Evolutionary conservation across 1,284 basidiomycete genomes (phyloP).

Genomic region (Pseudomicrostroma phylloplanum): DNA sequence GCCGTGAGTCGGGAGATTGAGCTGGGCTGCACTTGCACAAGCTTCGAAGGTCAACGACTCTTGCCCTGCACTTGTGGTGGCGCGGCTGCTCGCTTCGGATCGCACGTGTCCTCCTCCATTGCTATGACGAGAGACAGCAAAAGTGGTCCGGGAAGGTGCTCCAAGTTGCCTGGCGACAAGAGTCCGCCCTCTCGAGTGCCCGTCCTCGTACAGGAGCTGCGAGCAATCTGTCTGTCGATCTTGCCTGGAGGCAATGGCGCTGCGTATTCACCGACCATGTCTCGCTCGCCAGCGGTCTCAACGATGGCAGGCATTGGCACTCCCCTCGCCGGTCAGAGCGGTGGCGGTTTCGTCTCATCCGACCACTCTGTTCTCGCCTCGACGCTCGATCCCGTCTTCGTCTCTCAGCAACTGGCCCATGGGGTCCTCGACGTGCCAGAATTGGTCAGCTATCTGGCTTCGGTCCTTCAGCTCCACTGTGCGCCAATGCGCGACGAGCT

Average conservation of each 20-base stretch:
- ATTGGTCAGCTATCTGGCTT: conserved; percentile 72
- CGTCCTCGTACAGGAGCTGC: conserved; percentile 67
- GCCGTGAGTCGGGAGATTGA: conserved; percentile 73
- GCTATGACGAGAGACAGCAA: too few relatives aligned
- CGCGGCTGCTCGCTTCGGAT: not conserved
- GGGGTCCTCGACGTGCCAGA: conserved; percentile 72
- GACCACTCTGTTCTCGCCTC: conserved; percentile 51
- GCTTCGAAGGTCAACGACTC: conserved; percentile 56
- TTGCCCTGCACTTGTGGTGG: conserved; percentile 47
- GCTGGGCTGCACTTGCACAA: conserved; percentile 73
- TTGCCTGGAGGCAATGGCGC: conserved; percentile 53
- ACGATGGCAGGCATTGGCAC: not conserved
- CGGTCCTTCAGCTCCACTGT: conserved; percentile 79
- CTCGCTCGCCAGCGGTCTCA: not conserved
- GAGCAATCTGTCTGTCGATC: conserved; percentile 74
- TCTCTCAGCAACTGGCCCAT: conserved; percentile 72
- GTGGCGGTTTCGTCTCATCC: conserved; percentile 35
- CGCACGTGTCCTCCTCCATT: not conserved
- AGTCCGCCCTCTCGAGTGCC: conserved; percentile 65
- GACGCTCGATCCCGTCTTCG: conserved; percentile 59
- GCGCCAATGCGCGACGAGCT: conserved; percentile 82
- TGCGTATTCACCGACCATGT: not conserved
- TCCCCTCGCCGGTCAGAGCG: not conserved
- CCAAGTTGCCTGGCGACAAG: conserved; percentile 1
- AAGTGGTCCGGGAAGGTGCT: too few relatives aligned